phyloP scores from a whole-genome alignment of 176 grass and related monocot species.

The Metroxylon sagu region DNA sequence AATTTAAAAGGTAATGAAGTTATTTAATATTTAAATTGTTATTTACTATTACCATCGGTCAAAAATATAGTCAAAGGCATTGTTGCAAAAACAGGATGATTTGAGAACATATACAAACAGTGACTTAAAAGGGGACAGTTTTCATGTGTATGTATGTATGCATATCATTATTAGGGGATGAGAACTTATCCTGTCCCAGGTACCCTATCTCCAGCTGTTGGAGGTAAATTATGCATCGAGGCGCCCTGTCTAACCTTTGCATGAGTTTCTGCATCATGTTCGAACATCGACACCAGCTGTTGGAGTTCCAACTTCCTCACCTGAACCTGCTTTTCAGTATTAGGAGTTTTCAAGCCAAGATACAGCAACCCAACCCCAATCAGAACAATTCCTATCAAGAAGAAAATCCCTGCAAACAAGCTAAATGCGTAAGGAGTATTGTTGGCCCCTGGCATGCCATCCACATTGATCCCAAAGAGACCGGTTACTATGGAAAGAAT shows the following conservation, averaged over 20 bases:
- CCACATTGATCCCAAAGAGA: conserved; percentile 91
- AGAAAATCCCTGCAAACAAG: conserved; percentile 59
- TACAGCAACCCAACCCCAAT: conserved; percentile 65
- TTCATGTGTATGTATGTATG: no score
- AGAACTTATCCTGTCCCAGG: conserved; percentile 49
- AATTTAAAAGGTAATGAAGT: no score
- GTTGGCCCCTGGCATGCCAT: conserved; percentile 77
- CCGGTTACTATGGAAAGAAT: conserved; percentile 80
- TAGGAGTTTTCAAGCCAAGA: conserved; percentile 71
- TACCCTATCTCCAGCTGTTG: conserved; percentile 11
- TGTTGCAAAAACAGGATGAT: no score
- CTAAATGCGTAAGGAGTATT: conserved; percentile 89
- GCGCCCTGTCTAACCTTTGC: conserved; percentile 81
- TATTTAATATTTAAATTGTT: no score
- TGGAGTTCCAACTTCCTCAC: conserved; percentile 88
- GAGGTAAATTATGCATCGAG: conserved; percentile 20
- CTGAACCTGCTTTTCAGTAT: conserved; percentile 67
- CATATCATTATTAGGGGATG: conserved; percentile 24
- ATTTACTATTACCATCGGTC: no score
- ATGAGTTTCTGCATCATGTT: conserved; percentile 85
- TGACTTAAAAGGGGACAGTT: no score
- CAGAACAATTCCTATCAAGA: conserved; percentile 51
- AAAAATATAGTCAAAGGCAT: no score
- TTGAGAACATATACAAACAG: no score
- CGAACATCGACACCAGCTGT: conserved; percentile 75